Evolutionary conservation across 1,284 basidiomycete species (phyloP).

Genomic region (Cutaneotrichosporon cutaneum): DNA sequence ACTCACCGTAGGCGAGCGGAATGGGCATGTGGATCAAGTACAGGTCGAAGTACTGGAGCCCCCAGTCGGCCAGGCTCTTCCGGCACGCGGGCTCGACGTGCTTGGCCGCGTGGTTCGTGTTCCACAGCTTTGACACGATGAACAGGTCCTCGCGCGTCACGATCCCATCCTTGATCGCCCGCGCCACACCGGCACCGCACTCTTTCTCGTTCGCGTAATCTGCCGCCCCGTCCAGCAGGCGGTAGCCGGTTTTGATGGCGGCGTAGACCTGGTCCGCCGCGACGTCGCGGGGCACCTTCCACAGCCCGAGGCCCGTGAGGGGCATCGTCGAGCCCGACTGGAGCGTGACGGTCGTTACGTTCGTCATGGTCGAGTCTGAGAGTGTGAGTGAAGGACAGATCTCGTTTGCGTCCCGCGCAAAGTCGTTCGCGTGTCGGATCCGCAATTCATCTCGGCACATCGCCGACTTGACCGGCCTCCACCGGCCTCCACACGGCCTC

Average conservation of each 20-base stretch:
- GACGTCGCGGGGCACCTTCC: conserved; percentile 30
- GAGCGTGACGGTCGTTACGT: conserved; percentile 7
- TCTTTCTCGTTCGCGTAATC: conserved; percentile 56
- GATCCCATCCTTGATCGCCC: conserved; percentile 57
- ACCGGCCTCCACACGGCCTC: neutral
- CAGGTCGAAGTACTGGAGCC: conserved; percentile 63
- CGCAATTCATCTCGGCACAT: neutral
- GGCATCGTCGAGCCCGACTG: conserved; percentile 15
- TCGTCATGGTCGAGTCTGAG: neutral
- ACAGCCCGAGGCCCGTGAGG: conserved; percentile 31
- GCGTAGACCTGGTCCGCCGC: conserved; percentile 51
- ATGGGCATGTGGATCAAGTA: conserved; percentile 68
- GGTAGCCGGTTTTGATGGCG: conserved; percentile 55
- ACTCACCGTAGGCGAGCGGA: conserved; percentile 12
- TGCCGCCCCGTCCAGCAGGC: conserved; percentile 54
- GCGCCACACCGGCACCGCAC: conserved; percentile 66
- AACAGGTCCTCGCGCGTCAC: conserved; percentile 62
- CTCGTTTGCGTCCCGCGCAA: neutral
- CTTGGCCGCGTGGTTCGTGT: conserved; percentile 57
- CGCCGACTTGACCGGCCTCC: neutral
- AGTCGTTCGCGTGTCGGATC: neutral
- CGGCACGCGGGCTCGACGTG: conserved; percentile 20
- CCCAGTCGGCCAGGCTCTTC: conserved; percentile 60
- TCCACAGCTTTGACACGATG: conserved; percentile 66
- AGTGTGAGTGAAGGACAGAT: neutral